Base-by-base conservation (phyloP, 179 eudicot species). In the Actinidia arguta region DNA sequence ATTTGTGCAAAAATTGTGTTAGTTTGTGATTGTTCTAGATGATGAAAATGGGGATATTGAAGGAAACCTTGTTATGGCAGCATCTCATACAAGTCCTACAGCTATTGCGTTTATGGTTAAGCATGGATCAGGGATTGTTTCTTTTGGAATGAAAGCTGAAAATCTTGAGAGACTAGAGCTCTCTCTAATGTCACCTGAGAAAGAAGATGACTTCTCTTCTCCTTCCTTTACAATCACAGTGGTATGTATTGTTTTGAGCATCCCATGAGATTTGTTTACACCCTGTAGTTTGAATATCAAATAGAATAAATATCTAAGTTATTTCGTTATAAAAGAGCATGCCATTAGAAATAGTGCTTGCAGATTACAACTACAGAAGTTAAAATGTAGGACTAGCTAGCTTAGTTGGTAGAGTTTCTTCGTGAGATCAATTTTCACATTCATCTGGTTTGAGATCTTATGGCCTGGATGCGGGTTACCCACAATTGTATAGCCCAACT, bases 11-110 rank as follows among this genome's bases (percentile, higher is more conserved):
- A 68, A 74, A 46, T 27, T 62, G 61, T 76, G 67, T 27, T 81
- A 96, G 99, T 95, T 95, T 90, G 96, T 95, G 88, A 90, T 95
- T 82, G 98, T 93, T 76, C 98, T 93, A 84, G 97, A 90, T 87
- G 98, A 96, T 90, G 96, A 92, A 83, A 85, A 86, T 83, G 93
- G 82, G 54, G 85, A 86, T 24, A 80, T 83, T 1, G 97, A 93
- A 90, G 98, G 99, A 67, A 93, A 92, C 87, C 89, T 96, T 83
- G 89, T 92, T 20, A 92, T 96, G 96, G 94, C 95, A 48, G 99
- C 98, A 47, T 89, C 94, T 51, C 82, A 83, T 64, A 83, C 85
- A 47, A 93, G 82, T 83, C 62, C 93, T 2, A 73, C 81, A 83
- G 86, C 90, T 58, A 83, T 95, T 71, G 94, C 95, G 52, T 95